Evolutionary conservation across 345 rosid genomes (phyloP).

Genomic region (Bruguiera sexangula): DNA sequence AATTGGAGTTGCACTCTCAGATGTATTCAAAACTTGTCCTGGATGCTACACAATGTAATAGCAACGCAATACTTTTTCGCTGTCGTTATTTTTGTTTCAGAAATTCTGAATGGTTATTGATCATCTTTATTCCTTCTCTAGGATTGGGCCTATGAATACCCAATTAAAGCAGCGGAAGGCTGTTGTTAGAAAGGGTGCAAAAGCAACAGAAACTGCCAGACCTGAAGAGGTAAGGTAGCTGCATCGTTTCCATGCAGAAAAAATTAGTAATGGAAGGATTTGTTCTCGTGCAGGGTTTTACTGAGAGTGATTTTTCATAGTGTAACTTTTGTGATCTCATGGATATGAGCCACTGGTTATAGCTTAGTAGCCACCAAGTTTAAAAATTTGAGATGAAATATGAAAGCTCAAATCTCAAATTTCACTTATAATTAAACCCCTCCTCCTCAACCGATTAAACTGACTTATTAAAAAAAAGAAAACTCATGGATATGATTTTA

Average conservation of each 20-base stretch:
- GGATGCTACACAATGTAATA: slow-evolving; percentile 45
- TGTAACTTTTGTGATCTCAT: too few species aligned
- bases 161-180: slow-evolving; percentile 26
- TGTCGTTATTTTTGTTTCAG: neutral
- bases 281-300: neutral
- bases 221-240: slow-evolving; percentile 33
- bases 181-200: slow-evolving; percentile 6
- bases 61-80: neutral
- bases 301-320: too few species aligned
- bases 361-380: too few species aligned
- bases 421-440: too few species aligned
- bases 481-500: too few species aligned
- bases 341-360: too few species aligned
- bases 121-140: slow-evolving; percentile 12
- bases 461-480: too few species aligned
- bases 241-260: neutral
- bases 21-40: slow-evolving; percentile 17
- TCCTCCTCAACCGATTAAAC: too few species aligned
- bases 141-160: slow-evolving; percentile 41
- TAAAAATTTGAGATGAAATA: too few species aligned
- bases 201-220: slow-evolving; percentile 3
- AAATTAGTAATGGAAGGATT: neutral
- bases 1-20: slow-evolving; percentile 31
- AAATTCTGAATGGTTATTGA: neutral
- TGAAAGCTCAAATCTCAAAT: too few species aligned